Evolutionary conservation across 2,329 filamentous ascomycete genomes (phyloP), one percentile per base, ranked within the genome.

Genomic region (Waltergamsia citrina): DNA sequence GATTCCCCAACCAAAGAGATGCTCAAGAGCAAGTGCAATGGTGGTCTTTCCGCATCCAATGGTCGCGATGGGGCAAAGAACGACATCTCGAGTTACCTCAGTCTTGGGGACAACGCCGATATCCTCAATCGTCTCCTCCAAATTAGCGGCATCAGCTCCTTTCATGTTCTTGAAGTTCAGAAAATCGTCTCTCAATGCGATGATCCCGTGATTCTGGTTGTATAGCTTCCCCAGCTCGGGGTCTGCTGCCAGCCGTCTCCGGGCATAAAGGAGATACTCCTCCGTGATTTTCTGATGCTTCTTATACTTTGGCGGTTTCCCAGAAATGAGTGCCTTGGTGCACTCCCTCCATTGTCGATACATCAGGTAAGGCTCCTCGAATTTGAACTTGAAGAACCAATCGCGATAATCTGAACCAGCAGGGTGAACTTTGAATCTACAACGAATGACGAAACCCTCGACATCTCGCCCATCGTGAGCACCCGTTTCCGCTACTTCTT

Each of bases 361-460:
- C 86, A 98, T 93, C 40, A 98, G 65, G 53, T 98, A 98, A 1
- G 92, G 92, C 61, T 98, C 92, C 52, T 98, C 92, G 40, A 98
- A 98, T 63, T 98, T 98, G 74, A 88, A 98, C 60, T 98, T 98
- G 78, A 98, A 98, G 60, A 98, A 98, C 92, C 92, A 98, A 55
- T 98, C 88, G n/a, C 74, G 63, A 54, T 79, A 92, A 1, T 74
- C 71, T 3, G 55, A 56, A 11, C 55, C 52, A 2, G 58, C 61
- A 1, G 65, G 63, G 19, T 76, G 58, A n/a, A 59, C 51, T 12
- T 69, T 63, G 65, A 66, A 78, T 62, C 77, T 85, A 71, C 92
- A 96, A 36, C 92, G 81, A 45, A 98, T 82, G 37, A 98, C 92
- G 47, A 98, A 98, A 4, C 92, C 92, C 59, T 98, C 92, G 0